Conservation (phyloP, 2,329 filamentous ascomycete species). For the Cercospora citrullina region DNA sequence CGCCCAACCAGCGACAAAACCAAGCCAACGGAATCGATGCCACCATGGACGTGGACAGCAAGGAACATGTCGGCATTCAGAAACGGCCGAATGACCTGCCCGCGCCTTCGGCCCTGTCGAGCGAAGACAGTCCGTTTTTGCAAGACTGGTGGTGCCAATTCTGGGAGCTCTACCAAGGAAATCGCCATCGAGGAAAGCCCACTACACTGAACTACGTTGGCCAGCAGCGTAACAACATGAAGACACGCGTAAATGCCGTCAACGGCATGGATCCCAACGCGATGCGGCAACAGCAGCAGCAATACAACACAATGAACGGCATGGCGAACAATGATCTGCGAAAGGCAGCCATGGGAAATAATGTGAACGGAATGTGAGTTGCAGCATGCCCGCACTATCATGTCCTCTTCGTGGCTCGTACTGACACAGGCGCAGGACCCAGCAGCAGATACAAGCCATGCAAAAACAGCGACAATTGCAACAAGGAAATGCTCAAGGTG, state of each 20-base stretch:
- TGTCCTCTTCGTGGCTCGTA: background rate
- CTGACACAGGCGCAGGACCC: conserved; percentile 30
- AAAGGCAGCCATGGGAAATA: conserved; percentile 25
- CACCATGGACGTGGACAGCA: conserved; percentile 74
- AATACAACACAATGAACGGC: conserved; percentile 28
- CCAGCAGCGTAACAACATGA: conserved; percentile 73
- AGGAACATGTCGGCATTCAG: conserved; percentile 65
- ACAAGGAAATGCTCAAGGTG: conserved; percentile 22
- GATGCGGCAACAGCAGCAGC: conserved; percentile 34
- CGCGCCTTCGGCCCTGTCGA: conserved; percentile 65
- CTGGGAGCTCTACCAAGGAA: conserved; percentile 90
- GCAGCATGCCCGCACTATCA: background rate
- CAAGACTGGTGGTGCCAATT: conserved; percentile 97
- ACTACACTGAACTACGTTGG: conserved; percentile 33
- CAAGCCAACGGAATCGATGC: conserved; percentile 69
- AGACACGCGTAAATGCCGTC: conserved; percentile 65
- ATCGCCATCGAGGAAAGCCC: conserved; percentile 65
- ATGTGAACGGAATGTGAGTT: conserved; percentile 28
- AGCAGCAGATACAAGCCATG: conserved; percentile 58
- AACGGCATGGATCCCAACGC: conserved; percentile 63
- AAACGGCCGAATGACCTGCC: conserved; percentile 82
- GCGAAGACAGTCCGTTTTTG: conserved; percentile 77
- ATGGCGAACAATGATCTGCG: conserved; percentile 24
- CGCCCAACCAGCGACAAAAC: conserved; percentile 59
- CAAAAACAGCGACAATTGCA: conserved; percentile 57